These are phyloP conservation scores for Glaciozyma martinii DNA, from an alignment of 768 basidiomycete species.

Conservation along the genomic window DNA sequence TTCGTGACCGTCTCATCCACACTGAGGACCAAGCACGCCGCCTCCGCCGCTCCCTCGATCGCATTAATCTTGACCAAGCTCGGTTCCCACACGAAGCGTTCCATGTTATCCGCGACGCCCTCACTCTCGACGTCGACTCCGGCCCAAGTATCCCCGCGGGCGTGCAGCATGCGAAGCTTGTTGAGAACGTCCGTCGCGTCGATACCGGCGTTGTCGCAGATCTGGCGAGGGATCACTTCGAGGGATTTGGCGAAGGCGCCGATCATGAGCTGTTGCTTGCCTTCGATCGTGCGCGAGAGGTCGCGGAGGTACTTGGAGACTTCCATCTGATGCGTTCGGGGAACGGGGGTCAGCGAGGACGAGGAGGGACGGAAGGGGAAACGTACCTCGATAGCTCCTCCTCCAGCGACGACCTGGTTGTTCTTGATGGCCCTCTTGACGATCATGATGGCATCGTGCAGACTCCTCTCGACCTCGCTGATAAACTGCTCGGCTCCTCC, in stretches of 20 bases:
- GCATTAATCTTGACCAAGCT: conserved; percentile 91
- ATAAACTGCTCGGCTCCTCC: conserved; percentile 99
- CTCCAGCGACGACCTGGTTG: conserved; percentile 92
- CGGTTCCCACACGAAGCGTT: conserved; percentile 97
- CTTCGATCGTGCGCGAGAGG: conserved; percentile 82
- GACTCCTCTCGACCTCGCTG: conserved; percentile 90
- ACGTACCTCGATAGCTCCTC: conserved; percentile 86
- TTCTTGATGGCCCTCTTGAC: conserved; percentile 94
- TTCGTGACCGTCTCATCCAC: conserved; percentile 96
- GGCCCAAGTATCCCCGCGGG: conserved; percentile 71
- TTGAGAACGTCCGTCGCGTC: conserved; percentile 96
- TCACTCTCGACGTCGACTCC: conserved; percentile 89
- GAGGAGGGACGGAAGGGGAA: not conserved
- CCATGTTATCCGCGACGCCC: conserved; percentile 91
- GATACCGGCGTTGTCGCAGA: conserved; percentile 95
- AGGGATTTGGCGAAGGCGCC: conserved; percentile 93
- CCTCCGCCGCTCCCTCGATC: conserved; percentile 88
- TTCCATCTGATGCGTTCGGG: conserved; percentile 64
- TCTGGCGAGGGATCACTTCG: conserved; percentile 95
- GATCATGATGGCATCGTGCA: conserved; percentile 99
- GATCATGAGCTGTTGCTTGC: conserved; percentile 88
- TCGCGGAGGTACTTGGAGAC: conserved; percentile 88
- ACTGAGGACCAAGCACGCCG: conserved; percentile 87
- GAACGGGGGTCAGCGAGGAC: not conserved
- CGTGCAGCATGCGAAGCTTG: conserved; percentile 94